These are phyloP conservation scores for Macadamia integrifolia DNA, from an alignment of 164 flowering plant species.

Conservation along the genomic window DNA sequence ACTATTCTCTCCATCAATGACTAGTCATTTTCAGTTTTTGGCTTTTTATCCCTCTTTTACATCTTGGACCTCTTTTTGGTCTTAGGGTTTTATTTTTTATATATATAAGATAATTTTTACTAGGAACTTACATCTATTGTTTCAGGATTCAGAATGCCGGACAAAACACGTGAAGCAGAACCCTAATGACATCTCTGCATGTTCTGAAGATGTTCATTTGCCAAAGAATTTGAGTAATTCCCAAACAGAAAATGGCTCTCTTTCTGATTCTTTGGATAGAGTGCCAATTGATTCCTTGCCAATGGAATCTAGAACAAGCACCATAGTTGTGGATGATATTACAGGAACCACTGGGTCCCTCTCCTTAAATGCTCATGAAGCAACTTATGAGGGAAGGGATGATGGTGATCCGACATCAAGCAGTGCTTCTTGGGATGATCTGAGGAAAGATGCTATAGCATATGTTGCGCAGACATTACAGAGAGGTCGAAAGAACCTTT, in stretches of 20 bases:
- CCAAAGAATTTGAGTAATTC: conserved; percentile 13
- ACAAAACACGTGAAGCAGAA: conserved; percentile 16
- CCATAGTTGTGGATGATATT: conserved; percentile 15
- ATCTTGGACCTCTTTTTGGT: background rate
- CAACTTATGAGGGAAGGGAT: conserved; percentile 31
- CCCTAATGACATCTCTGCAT: conserved; percentile 17
- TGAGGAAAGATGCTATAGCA: conserved; percentile 71
- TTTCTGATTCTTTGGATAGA: conserved; percentile 23
- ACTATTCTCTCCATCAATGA: no score
- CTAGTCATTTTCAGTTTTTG: no score
- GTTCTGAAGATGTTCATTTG: conserved; percentile 24
- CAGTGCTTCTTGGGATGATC: conserved; percentile 78
- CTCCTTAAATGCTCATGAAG: conserved; percentile 16
- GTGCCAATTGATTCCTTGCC: conserved; percentile 14
- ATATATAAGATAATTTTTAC: background rate
- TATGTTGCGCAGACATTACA: conserved; percentile 75
- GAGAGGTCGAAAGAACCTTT: conserved; percentile 87
- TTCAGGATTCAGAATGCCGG: conserved; percentile 33
- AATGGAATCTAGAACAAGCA: conserved; percentile 19
- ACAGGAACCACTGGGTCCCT: conserved; percentile 18
- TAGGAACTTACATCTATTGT: conserved; percentile 9
- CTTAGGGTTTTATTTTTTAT: background rate
- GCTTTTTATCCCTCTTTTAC: background rate
- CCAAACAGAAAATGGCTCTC: conserved; percentile 18
- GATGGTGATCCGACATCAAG: conserved; percentile 49